These are phyloP conservation scores for Solanum arcanum DNA, from an alignment of 257 asterid genomes.

Conservation along the genomic window DNA sequence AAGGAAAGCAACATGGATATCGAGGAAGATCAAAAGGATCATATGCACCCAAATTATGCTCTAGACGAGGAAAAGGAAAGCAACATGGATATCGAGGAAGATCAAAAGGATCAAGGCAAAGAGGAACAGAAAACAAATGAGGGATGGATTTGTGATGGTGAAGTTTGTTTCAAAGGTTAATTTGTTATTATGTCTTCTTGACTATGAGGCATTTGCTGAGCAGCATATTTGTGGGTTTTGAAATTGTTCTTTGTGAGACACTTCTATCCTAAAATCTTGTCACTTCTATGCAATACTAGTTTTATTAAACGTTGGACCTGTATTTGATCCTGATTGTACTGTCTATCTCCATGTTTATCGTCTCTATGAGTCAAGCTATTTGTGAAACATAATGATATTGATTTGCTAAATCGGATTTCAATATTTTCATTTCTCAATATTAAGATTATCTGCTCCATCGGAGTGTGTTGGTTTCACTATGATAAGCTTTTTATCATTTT, in stretches of 20 bases:
- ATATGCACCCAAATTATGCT: constrained; percentile 65
- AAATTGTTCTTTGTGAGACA: not conserved
- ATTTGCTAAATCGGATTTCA: not conserved
- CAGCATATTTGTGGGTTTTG: not conserved
- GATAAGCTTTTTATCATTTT: not conserved
- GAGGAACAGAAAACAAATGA: constrained; percentile 12
- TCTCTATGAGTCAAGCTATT: not conserved
- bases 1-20: not conserved
- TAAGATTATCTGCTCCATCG: not conserved
- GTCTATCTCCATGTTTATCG: not conserved
- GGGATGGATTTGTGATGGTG: constrained; percentile 54
- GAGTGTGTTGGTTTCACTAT: not conserved
- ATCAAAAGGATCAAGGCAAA: not conserved
- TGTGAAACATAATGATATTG: not conserved
- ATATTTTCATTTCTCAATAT: not conserved
- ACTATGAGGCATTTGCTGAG: not conserved
- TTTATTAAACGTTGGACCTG: not conserved
- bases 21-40: not conserved
- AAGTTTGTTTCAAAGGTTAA: constrained; percentile 31
- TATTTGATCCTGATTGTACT: not conserved
- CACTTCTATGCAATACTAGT: not conserved
- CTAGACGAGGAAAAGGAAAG: constrained; percentile 17
- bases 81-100: not conserved
- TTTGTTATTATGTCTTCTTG: not conserved
- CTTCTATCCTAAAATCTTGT: not conserved